A percentile compares a stretch with the other conserved stretches of the same genome.
phyloP scores from a whole-genome alignment of 2,329 filamentous ascomycete species.

The Hymenoscyphus salicellus region DNA sequence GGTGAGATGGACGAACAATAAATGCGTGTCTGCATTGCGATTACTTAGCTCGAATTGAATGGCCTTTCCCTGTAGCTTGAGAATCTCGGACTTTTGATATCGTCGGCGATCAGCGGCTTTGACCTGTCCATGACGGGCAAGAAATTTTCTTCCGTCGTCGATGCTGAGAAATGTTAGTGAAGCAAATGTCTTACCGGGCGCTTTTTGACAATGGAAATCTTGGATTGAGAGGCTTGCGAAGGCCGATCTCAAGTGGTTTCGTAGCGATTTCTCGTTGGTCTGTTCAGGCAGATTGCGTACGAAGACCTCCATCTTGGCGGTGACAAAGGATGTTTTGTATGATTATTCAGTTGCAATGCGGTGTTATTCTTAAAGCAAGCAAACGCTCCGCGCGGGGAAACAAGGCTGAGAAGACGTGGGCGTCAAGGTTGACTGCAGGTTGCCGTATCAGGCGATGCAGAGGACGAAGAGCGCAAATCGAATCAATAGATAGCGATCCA shows the following conservation, averaged over 20 bases:
- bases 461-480: too few species aligned
- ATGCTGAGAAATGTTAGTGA: constrained; percentile 45
- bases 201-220: constrained; percentile 45
- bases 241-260: constrained; percentile 16
- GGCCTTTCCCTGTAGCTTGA: constrained; percentile 20
- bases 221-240: constrained; percentile 37
- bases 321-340: too few species aligned
- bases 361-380: too few species aligned
- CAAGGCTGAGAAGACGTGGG: too few species aligned
- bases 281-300: constrained; percentile 11
- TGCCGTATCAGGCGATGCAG: too few species aligned
- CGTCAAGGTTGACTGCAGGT: too few species aligned
- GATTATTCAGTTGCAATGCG: neutral
- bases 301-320: constrained; percentile 8
- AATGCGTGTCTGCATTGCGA: constrained; percentile 24
- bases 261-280: constrained; percentile 9
- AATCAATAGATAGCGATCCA: too few species aligned
- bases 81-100: neutral
- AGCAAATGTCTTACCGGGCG: constrained; percentile 40
- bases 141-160: constrained; percentile 43
- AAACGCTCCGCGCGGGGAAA: too few species aligned
- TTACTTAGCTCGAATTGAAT: constrained; percentile 29
- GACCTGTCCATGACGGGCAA: constrained; percentile 35
- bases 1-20: constrained; percentile 9
- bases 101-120: neutral